Evolutionary conservation across 805 yeast genomes (phyloP).

Genomic region (Priceomyces medius): DNA sequence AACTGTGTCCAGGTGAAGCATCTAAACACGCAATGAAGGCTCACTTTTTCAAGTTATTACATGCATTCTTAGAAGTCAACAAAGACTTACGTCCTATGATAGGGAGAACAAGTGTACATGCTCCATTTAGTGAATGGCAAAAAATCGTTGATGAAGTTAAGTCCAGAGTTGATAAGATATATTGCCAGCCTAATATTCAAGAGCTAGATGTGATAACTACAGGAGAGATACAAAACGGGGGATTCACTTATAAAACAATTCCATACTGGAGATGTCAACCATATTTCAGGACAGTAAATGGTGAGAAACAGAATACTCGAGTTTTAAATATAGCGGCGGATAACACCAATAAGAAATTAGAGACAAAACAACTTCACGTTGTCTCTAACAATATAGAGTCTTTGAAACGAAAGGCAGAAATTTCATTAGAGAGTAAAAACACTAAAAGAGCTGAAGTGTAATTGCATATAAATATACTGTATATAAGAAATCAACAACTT

Average conservation of each 20-base stretch:
- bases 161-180: conserved; percentile 56
- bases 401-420: conserved; percentile 2
- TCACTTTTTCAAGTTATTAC: conserved; percentile 82
- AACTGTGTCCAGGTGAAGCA: conserved; percentile 60
- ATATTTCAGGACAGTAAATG: conserved; percentile 85
- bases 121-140: conserved; percentile 43
- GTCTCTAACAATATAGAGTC: neutral
- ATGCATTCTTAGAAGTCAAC: conserved; percentile 75
- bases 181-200: conserved; percentile 48
- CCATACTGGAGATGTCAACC: conserved; percentile 99
- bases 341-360: neutral
- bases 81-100: conserved; percentile 75
- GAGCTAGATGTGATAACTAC: conserved; percentile 53
- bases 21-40: conserved; percentile 84
- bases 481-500: conserved; percentile 4
- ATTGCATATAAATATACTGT: conserved; percentile 1
- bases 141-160: conserved; percentile 66
- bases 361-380: neutral
- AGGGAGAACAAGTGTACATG: conserved; percentile 50
- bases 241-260: conserved; percentile 73
- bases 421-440: neutral
- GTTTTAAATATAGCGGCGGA: conserved; percentile 40
- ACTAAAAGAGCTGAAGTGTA: conserved; percentile 1
- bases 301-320: conserved; percentile 49
- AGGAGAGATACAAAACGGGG: conserved; percentile 66